Percentiles rank a stretch among this genome's conserved stretches.
phyloP scores from a whole-genome alignment of 306 rosid species.

The Inga leiocalycina region DNA sequence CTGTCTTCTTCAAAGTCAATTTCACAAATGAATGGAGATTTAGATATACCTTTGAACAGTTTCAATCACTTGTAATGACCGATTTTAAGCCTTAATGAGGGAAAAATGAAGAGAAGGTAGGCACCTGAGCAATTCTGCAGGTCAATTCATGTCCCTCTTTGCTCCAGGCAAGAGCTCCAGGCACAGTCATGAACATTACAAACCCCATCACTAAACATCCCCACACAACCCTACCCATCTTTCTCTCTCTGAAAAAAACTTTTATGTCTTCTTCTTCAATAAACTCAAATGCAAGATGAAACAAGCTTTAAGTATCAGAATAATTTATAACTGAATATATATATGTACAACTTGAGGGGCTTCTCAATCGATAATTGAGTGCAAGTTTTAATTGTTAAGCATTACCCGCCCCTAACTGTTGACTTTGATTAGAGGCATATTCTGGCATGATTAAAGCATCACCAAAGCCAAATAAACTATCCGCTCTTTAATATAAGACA shows the following conservation, averaged over 20 bases:
- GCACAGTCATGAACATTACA: slow-evolving; percentile 42
- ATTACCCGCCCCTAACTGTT: not conserved
- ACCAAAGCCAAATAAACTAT: no score
- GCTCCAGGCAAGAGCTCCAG: slow-evolving; percentile 84
- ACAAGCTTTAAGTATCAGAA: slow-evolving; percentile 12
- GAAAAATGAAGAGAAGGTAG: not conserved
- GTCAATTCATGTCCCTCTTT: slow-evolving; percentile 85
- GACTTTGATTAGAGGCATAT: not conserved
- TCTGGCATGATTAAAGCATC: no score
- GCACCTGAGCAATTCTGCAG: slow-evolving; percentile 58
- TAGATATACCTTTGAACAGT: not conserved
- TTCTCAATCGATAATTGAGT: slow-evolving; percentile 28
- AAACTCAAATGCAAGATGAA: not conserved
- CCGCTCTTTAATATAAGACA: no score
- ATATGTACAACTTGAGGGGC: not conserved
- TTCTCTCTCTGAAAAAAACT: not conserved
- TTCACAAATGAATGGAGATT: not conserved
- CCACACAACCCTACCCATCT: slow-evolving; percentile 31
- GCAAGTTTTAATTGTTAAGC: slow-evolving; percentile 26
- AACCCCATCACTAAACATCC: slow-evolving; percentile 36
- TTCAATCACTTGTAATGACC: not conserved
- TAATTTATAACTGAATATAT: not conserved
- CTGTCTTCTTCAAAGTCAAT: not conserved
- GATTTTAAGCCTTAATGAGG: not conserved
- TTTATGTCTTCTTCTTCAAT: not conserved